Evolutionary conservation across 169 alveolate species (phyloP).

Genomic region (Eimeria acervulina): DNA sequence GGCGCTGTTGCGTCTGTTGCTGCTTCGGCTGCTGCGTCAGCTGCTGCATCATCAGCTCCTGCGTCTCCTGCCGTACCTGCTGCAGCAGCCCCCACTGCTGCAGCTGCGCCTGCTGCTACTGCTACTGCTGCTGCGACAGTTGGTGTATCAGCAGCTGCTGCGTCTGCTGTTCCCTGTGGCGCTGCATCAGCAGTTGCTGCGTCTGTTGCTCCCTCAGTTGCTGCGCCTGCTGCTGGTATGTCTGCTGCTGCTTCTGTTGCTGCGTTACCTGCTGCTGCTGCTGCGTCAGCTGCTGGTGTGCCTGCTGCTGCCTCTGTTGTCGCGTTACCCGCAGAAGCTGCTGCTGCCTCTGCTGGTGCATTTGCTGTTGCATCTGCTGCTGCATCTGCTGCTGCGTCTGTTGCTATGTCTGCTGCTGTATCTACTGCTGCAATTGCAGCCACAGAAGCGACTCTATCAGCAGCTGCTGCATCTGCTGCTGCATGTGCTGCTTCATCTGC

Average conservation of each 20-base stretch:
- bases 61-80: not conserved
- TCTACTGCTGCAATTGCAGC: no score
- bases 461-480: no score
- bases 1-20: not conserved
- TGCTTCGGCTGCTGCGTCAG: not conserved
- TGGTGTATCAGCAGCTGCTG: not conserved
- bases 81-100: not conserved
- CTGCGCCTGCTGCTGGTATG: not conserved
- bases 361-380: no score
- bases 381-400: no score
- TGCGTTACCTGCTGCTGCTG: not conserved
- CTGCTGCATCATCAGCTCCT: not conserved
- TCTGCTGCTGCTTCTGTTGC: not conserved
- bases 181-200: not conserved
- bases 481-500: no score
- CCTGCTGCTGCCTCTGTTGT: not conserved
- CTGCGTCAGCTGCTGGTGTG: no score
- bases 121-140: not conserved
- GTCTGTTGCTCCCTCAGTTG: not conserved
- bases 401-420: no score
- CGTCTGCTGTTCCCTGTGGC: not conserved
- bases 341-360: not conserved
- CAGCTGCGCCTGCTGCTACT: not conserved
- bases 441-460: no score
- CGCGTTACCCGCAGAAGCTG: no score